phyloP scores from a whole-genome alignment of 2,329 filamentous ascomycete genomes.

The Fusarium floridanum region DNA sequence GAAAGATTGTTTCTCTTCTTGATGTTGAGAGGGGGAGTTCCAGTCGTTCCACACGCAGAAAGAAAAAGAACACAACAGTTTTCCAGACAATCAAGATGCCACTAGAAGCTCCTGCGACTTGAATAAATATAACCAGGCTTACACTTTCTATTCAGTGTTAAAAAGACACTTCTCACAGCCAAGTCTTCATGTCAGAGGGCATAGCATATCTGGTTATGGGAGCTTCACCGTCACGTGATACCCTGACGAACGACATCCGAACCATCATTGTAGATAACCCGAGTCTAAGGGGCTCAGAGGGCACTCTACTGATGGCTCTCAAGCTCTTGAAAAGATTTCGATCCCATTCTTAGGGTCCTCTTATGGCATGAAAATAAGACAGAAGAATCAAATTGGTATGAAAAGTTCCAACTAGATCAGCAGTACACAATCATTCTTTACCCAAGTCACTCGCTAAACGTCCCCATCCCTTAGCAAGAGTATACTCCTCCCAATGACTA shows the following conservation, averaged over 20 bases:
- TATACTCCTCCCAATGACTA: neutral
- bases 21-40: no score
- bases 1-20: no score
- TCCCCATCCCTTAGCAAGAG: neutral
- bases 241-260: neutral
- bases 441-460: neutral
- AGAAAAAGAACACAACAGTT: no score
- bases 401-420: neutral
- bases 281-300: fast-evolving
- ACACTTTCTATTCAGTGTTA: no score
- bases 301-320: fast-evolving
- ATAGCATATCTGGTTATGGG: no score
- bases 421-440: neutral
- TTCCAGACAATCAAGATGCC: no score
- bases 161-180: no score
- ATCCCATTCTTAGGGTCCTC: neutral
- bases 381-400: neutral
- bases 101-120: no score
- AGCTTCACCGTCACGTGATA: no score
- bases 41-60: no score
- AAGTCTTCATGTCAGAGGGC: no score
- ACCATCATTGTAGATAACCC: neutral
- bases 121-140: no score
- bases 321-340: neutral
- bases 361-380: neutral